These are phyloP conservation scores for Globisporangium apiculatum DNA, from an alignment of 352 stramenopile species.

Conservation along the genomic window DNA sequence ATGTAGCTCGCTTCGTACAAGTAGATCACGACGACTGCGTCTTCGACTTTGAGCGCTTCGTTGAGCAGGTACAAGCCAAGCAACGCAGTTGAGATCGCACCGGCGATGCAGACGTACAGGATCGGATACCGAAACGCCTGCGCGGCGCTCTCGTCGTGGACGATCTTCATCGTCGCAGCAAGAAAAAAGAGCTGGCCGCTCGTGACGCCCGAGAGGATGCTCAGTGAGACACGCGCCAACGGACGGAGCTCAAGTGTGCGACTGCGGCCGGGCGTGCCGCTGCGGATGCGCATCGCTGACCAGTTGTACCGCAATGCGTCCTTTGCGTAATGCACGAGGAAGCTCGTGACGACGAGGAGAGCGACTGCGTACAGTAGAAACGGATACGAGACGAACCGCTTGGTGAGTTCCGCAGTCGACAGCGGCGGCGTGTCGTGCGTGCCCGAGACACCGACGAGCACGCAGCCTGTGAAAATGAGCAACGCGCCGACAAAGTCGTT, in stretches of 20 bases:
- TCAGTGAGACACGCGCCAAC: conserved; percentile 44
- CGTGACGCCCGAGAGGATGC: conserved; percentile 59
- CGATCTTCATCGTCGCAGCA: conserved; percentile 50
- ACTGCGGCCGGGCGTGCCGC: conserved; percentile 16
- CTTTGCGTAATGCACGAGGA: conserved; percentile 49
- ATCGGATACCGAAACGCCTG: conserved; percentile 46
- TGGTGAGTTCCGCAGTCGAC: conserved; percentile 44
- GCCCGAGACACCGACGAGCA: conserved; percentile 64
- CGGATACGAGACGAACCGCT: conserved; percentile 46
- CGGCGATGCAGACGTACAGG: conserved; percentile 64
- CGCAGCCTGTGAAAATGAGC: conserved; percentile 72
- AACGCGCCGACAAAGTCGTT: conserved; percentile 71
- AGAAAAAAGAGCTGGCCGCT: conserved; percentile 80
- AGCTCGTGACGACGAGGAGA: conserved; percentile 31
- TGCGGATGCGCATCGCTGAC: conserved; percentile 3
- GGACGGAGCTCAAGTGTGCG: conserved; percentile 25
- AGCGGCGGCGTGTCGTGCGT: conserved; percentile 55
- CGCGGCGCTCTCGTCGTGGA: conserved; percentile 42
- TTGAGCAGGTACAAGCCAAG: conserved; percentile 70
- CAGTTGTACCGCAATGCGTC: conserved; percentile 45
- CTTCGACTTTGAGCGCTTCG: conserved; percentile 71
- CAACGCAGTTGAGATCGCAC: conserved; percentile 54
- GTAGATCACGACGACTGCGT: conserved; percentile 79
- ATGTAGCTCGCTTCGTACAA: conserved; percentile 82
- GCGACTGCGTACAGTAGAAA: conserved; percentile 56